Evolutionary conservation across 768 basidiomycete species (phyloP), one percentile per base, ranked within the genome.

Genomic region (Dendrothele bispora): DNA sequence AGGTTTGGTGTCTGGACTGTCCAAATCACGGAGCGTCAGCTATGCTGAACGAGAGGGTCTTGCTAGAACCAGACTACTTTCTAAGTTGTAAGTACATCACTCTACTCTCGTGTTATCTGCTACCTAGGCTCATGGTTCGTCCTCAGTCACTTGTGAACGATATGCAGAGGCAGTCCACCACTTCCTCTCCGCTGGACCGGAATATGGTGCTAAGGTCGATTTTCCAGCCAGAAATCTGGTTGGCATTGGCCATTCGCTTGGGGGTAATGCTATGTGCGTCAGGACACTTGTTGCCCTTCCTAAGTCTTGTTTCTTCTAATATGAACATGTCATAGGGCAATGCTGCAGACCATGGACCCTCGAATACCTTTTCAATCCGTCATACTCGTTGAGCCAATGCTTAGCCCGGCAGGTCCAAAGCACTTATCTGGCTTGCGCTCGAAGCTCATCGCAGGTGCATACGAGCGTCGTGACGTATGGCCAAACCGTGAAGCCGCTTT

Each of bases 21-120:
- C 85, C 85, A 3, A 88, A 88, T 56, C 85, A 88, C 58, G 85
- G 85, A 11, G 78, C 78, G 55, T 77, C 84, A 5, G 81, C 75
- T 1, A 47, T 60, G 43, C 56, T 83, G 53, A 88, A 87, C 59
- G 71, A 73, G 38, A 53, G 56, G n/a, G 59, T 69, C 1, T 65
- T 85, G 44, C 69, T 67, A 34, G 57, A 58, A 5, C 68, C 71
- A 5, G 73, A 72, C 26, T 79, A 70, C 58, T 66, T 69, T 39
- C 70, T 68, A 38, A 66, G 67, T 39, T 83, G 79, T 82, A 55
- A 53, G 77, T 51, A 40, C 25, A 8, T 5, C 36, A 17, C 48
- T 14, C n/a, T 48, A 43, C 40, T 43, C 17, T 39, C 35, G 43
- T 17, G 20, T 26, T 38, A 18, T 39, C 26, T 11, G 46, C 39